These are phyloP conservation scores for Hypoxylon sp. DNA, from an alignment of 2,329 filamentous ascomycete genomes.

Conservation along the genomic window DNA sequence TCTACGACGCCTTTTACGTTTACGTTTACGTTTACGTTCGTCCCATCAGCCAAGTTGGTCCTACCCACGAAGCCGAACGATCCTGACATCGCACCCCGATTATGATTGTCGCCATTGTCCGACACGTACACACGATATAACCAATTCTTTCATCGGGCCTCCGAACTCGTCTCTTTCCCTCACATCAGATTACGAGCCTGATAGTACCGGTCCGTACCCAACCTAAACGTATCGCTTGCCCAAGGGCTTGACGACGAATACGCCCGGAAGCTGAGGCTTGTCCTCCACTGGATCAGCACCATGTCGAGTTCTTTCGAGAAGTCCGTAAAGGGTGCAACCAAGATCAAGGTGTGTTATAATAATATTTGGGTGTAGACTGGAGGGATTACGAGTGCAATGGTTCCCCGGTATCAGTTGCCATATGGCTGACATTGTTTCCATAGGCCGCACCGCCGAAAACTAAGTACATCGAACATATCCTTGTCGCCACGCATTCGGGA, in stretches of 20 bases:
- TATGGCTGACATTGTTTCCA: constrained; percentile 34
- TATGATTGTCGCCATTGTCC: constrained; percentile 42
- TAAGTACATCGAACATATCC: constrained; percentile 98
- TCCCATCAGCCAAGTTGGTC: constrained; percentile 29
- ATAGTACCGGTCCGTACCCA: constrained; percentile 21
- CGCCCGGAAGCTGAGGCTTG: constrained; percentile 26
- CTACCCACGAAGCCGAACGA: constrained; percentile 32
- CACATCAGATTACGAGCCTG: constrained; percentile 19
- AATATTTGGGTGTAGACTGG: not conserved
- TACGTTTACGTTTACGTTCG: constrained; percentile 2
- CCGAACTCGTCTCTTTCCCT: constrained; percentile 16
- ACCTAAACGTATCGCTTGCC: constrained; percentile 19
- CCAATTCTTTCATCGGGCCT: constrained; percentile 20
- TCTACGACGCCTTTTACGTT: not conserved
- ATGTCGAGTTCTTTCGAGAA: constrained; percentile 97
- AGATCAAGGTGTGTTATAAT: constrained; percentile 81
- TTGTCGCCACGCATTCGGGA: constrained; percentile 92
- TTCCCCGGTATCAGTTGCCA: not conserved
- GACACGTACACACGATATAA: constrained; percentile 38
- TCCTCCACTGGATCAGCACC: constrained; percentile 26
- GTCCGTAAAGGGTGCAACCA: constrained; percentile 98
- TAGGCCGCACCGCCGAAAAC: constrained; percentile 96
- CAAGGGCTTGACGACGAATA: constrained; percentile 4
- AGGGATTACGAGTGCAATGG: not conserved
- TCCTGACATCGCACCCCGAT: constrained; percentile 43